Base-by-base conservation (phyloP, 225 moss, liverwort and hornwort genomes). In the Sphagnum contortum region DNA sequence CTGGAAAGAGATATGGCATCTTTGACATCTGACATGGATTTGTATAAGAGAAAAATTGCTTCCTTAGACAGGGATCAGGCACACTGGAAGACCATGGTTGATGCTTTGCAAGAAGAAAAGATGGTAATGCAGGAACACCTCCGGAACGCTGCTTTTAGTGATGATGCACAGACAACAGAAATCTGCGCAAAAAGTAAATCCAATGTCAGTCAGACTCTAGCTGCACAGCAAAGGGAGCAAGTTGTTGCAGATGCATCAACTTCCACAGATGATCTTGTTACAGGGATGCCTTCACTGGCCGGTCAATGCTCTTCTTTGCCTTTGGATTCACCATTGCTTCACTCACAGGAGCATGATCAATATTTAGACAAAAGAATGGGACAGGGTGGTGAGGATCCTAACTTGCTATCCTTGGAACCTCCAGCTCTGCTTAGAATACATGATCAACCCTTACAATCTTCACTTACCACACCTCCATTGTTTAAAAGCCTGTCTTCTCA, bases 101-200 rank as follows among this genome's bases (percentile, higher is more conserved):
- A 99, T 68, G 98, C 98, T 59, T 75, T 99, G 63, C 91, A 99
- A 76, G 98, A 99, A 86, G 98, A 99, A 63, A 99, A 99, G 76
- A 84, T 78, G 72, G 71, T 99, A 57, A 69, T 93, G 65, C 91
- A 93, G 79, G 70, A 80, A 45, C 98, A 89, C 46, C 75, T 99
- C 48, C 89, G 90, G 29, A 87, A 89, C 71, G 78, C 89, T 59
- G 81, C 80, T 56, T 74, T 73, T 57, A 81, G 70, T 70, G 84
- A 75, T 71, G 52, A 6, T 52, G 74, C 76, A 55, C 83, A 77
- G 64, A 78, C 85, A 59, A 65, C 75, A 14, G 69, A 70, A 12
- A 66, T 52, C 6, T 9, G 6, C 7, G 6, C 74, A 60, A 78
- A 53, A 55, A 80, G 81, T 13, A 69, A 62, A 14, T 59, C 74